Evolutionary conservation across 345 rosid genomes (phyloP).

Genomic region (Turritis glabra): DNA sequence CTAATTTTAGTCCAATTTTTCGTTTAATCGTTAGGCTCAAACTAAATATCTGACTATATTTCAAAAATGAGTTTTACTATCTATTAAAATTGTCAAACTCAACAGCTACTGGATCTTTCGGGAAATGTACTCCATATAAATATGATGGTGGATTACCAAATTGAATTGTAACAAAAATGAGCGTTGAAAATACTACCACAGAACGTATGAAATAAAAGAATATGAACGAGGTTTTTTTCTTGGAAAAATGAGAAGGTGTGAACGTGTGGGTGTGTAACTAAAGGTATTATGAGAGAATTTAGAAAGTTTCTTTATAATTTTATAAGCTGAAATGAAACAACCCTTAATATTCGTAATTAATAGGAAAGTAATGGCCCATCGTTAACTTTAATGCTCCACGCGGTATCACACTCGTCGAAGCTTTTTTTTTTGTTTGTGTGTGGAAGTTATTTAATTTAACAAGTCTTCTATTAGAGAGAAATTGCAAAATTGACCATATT

Average conservation of each 20-base stretch:
- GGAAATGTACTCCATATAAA: background rate
- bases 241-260: background rate
- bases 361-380: background rate
- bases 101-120: background rate
- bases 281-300: background rate
- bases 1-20: too few relatives aligned
- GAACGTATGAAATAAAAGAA: background rate
- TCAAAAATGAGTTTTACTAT: too few relatives aligned
- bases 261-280: constrained; percentile 14
- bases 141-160: background rate
- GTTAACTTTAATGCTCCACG: background rate
- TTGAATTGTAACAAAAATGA: background rate
- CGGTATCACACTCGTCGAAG: background rate
- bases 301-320: background rate
- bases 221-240: background rate
- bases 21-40: too few relatives aligned
- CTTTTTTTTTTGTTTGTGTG: background rate
- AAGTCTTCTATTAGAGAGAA: background rate
- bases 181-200: background rate
- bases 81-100: background rate
- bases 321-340: background rate
- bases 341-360: background rate
- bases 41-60: too few relatives aligned
- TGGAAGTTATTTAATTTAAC: background rate
- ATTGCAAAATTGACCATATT: too few relatives aligned